Base-by-base conservation (phyloP, 257 asterid genomes). In the Solanum etuberosum region DNA sequence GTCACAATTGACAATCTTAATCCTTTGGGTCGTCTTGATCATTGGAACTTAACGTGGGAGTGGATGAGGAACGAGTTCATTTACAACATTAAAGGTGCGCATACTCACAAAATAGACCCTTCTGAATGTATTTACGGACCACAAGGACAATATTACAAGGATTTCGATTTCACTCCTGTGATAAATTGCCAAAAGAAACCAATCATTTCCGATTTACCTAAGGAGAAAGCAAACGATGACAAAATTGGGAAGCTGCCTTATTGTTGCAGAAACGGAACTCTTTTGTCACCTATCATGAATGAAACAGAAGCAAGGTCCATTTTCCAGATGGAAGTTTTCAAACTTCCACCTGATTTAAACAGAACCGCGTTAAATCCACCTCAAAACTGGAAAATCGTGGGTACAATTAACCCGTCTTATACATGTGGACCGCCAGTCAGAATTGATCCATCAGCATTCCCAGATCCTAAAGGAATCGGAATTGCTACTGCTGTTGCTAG, bases 21-120 rank as follows among this genome's bases (percentile, higher is more conserved):
- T 73, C 98, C 99, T 0, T 91, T 97, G 0, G 98, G 99, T 27
- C 98, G 99, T 54, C 94, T 97, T 1, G 98, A 97, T 88, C 98
- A 93, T 16, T 97, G 99, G 99, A 97, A 97, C 87, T 83, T 97
- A 29, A 94, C 98, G 0, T 97, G 99, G 99, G 97, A 97, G 18
- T 97, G 98, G 99, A 95, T 95, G 99, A 86, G 96, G 38, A 94
- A 92, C 85, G 99, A 95, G 88, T 97, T 97, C 91, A 95, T 97
- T n/a, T n/a, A 92, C 91, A 86, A 51, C 70, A 97, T 97, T 98
- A 89, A 86, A 11, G 99, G 98, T 13, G 99, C 99, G 9, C 94
- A 90, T 89, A 93, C 98, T 6, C 98, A 90, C 90, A 86, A 87
- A 40, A 94, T 81, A 83, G 98, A 95, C 46, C 94, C 98, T 87